phyloP scores from a whole-genome alignment of 2,329 filamentous ascomycete genomes.

The Aspergillus pseudotamarii region DNA sequence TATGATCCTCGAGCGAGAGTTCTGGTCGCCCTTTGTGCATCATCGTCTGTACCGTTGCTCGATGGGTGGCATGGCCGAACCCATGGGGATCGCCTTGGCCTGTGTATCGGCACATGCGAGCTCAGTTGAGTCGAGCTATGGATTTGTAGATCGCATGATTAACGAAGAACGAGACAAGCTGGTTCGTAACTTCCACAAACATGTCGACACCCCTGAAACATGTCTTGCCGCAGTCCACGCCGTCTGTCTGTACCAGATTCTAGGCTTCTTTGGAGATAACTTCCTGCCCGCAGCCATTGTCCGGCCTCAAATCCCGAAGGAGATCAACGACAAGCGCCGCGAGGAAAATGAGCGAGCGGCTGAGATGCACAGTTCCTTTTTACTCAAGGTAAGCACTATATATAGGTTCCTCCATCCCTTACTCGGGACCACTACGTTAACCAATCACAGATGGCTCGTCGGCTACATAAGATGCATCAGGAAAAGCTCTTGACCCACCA shows the following conservation, averaged over 20 bases:
- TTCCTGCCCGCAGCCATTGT: constrained; percentile 5
- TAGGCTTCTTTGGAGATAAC: constrained; percentile 18
- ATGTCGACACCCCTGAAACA: constrained; percentile 14
- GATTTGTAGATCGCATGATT: constrained; percentile 17
- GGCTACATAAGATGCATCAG: constrained; percentile 13
- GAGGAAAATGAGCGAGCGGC: constrained; percentile 9
- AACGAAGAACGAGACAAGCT: constrained; percentile 18
- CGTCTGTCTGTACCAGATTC: constrained; percentile 20
- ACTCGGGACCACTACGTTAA: background rate
- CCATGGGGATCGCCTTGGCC: constrained; percentile 16
- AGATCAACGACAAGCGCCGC: constrained; percentile 1
- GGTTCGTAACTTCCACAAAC: constrained; percentile 14
- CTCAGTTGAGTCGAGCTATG: constrained; percentile 14
- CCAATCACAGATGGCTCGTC: constrained; percentile 17
- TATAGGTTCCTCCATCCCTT: background rate
- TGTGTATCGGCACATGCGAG: constrained; percentile 17
- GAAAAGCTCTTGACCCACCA: constrained; percentile 11
- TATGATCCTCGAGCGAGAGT: constrained; percentile 18
- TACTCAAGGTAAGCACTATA: constrained; percentile 13
- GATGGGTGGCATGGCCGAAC: constrained; percentile 17
- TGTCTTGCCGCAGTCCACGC: constrained; percentile 21
- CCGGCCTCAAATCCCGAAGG: background rate
- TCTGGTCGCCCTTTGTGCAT: constrained; percentile 22
- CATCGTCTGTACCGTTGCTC: constrained; percentile 18
- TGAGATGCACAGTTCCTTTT: constrained; percentile 14